Conservation (phyloP, 768 basidiomycete genomes). For the Ramaria rubella region DNA sequence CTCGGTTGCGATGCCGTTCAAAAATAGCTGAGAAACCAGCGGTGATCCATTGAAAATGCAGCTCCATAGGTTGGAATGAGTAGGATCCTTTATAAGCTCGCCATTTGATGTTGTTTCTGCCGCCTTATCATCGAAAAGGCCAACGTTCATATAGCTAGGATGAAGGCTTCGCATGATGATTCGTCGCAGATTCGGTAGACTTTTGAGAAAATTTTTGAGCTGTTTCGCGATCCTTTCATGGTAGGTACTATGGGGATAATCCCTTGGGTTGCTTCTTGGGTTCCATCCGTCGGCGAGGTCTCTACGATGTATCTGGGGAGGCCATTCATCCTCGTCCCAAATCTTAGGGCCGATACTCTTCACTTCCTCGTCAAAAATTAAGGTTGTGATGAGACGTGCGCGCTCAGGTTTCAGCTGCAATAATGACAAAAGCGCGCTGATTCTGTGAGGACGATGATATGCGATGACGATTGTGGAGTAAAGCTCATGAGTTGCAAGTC, state of each 20-base stretch:
- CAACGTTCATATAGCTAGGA: neutral
- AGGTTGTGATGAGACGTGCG: neutral
- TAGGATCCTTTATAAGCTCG: neutral
- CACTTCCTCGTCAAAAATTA: constrained; percentile 1
- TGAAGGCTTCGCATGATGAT: neutral
- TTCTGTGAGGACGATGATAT: neutral
- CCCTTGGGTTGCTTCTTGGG: neutral
- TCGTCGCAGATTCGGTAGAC: neutral
- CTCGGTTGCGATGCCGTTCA: neutral
- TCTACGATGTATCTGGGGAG: neutral
- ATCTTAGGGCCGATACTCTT: neutral
- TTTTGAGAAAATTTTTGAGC: neutral
- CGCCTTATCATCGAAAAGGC: neutral
- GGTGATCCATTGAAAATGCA: neutral
- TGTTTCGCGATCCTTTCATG: neutral
- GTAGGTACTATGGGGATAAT: neutral
- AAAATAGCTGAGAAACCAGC: neutral
- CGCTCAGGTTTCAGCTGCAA: neutral
- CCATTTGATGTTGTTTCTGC: neutral
- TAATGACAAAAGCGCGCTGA: neutral
- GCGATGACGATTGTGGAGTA: neutral
- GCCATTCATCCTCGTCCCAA: neutral
- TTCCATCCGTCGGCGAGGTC: neutral
- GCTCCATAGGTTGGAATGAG: neutral
- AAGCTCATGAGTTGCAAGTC: neutral